Conservation (phyloP, 768 basidiomycete genomes). For the Tephrocybe sp. region DNA sequence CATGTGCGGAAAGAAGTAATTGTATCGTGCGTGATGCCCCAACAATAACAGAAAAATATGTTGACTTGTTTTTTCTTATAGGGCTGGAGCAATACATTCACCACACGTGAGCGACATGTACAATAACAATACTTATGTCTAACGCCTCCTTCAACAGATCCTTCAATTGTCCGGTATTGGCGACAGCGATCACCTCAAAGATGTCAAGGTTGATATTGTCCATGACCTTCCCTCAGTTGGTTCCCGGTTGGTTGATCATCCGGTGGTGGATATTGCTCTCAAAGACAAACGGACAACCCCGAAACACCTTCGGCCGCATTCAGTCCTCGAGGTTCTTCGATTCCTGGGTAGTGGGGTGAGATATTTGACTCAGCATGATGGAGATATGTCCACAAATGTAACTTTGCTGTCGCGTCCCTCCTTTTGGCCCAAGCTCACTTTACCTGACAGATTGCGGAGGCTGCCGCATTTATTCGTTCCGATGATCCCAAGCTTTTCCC, state of each 20-base stretch:
- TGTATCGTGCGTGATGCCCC: constrained; percentile 36
- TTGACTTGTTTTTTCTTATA: constrained; percentile 19
- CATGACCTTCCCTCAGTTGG: constrained; percentile 75
- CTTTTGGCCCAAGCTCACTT: not conserved
- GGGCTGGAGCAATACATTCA: constrained; percentile 62
- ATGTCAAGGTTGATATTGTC: constrained; percentile 52
- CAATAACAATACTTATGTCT: not conserved
- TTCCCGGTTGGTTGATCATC: constrained; percentile 71
- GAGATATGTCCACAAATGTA: constrained; percentile 59
- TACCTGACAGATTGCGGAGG: constrained; percentile 42
- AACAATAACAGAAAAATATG: not conserved
- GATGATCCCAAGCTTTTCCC: constrained; percentile 51
- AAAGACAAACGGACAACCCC: constrained; percentile 49
- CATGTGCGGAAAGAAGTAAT: constrained; percentile 55
- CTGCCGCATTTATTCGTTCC: constrained; percentile 57
- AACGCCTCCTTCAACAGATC: constrained; percentile 33
- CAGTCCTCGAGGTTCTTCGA: constrained; percentile 23
- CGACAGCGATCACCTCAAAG: constrained; percentile 53
- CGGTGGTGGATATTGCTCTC: constrained; percentile 51
- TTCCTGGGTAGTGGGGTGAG: constrained; percentile 31
- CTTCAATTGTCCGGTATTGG: constrained; percentile 80
- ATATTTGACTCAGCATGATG: constrained; percentile 41
- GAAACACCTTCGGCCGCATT: constrained; percentile 36
- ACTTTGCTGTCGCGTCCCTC: constrained; percentile 5
- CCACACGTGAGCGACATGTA: constrained; percentile 41